Evolutionary conservation across 2,329 filamentous ascomycete genomes (phyloP).

Genomic region (Pyrenophora seminiperda): DNA sequence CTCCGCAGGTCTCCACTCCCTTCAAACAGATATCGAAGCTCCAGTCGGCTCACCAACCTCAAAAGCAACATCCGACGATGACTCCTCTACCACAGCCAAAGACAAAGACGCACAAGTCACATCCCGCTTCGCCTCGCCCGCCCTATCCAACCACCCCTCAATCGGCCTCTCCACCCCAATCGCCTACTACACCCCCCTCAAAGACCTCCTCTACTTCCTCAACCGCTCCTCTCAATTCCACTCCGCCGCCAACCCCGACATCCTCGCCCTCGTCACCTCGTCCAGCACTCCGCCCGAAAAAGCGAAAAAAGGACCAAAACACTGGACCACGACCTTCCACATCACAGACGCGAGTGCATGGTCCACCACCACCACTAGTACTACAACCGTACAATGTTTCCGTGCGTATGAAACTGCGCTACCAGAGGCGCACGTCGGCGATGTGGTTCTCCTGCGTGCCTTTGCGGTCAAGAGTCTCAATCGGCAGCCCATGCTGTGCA

Average conservation of each 20-base stretch:
- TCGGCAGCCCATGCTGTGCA: constrained; percentile 44
- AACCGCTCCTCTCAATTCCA: constrained; percentile 48
- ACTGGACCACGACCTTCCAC: constrained; percentile 52
- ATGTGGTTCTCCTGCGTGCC: constrained; percentile 52
- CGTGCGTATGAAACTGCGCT: constrained; percentile 51
- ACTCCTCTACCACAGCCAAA: constrained; percentile 14
- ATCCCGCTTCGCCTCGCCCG: constrained; percentile 14
- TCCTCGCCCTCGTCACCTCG: constrained; percentile 52
- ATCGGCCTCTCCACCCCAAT: constrained; percentile 49
- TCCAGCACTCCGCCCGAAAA: constrained; percentile 40
- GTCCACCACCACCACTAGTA: constrained; percentile 22
- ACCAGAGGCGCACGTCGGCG: constrained; percentile 49
- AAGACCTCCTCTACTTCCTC: constrained; percentile 47
- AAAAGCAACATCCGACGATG: constrained; percentile 6
- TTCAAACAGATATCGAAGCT: constrained; percentile 27
- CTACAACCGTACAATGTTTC: constrained; percentile 50
- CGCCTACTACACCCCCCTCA: constrained; percentile 55
- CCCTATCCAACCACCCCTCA: constrained; percentile 21
- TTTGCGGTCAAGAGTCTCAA: constrained; percentile 53
- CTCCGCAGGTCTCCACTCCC: constrained; percentile 23
- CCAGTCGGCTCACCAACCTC: background rate
- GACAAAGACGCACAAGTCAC: constrained; percentile 5
- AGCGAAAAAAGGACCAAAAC: constrained; percentile 50
- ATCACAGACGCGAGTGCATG: constrained; percentile 48
- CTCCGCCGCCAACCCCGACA: constrained; percentile 46